Conservation (phyloP, 2,329 filamentous ascomycete genomes). For the Onygenales sp. region DNA sequence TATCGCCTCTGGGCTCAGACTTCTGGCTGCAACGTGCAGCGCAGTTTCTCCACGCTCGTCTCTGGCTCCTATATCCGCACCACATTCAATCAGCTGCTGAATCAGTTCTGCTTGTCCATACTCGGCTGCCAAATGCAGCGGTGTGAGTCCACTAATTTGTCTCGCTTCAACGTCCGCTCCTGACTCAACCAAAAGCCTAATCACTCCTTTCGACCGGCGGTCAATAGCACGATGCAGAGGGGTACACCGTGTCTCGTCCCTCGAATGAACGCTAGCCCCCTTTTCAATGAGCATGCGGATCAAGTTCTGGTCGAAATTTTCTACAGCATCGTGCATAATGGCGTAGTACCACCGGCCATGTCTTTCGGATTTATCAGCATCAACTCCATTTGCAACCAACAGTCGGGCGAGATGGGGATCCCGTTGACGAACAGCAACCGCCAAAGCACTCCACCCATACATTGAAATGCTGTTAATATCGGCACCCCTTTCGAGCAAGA, state of each 20-base stretch:
- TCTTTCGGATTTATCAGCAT: neutral
- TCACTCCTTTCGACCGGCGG: neutral
- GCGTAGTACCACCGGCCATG: neutral
- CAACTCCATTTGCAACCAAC: conserved; percentile 3
- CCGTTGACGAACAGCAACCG: neutral
- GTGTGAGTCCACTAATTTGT: neutral
- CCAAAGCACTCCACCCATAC: neutral
- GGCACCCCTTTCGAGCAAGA: conserved; percentile 5
- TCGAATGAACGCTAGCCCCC: neutral
- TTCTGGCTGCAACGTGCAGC: neutral
- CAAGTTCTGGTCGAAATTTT: neutral
- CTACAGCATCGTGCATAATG: neutral
- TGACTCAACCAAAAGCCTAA: neutral
- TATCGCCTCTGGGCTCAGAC: neutral
- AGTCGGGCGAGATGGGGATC: conserved; percentile 1
- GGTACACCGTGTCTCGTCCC: neutral
- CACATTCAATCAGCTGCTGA: neutral
- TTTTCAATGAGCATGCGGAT: neutral
- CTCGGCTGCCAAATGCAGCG: neutral
- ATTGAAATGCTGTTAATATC: neutral
- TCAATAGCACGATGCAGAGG: neutral
- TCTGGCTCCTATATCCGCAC: neutral
- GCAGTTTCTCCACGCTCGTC: neutral
- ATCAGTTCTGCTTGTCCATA: neutral
- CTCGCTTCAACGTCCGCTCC: neutral